Conservation (phyloP, 306 rosid species). For the Cicer yamashitae region DNA sequence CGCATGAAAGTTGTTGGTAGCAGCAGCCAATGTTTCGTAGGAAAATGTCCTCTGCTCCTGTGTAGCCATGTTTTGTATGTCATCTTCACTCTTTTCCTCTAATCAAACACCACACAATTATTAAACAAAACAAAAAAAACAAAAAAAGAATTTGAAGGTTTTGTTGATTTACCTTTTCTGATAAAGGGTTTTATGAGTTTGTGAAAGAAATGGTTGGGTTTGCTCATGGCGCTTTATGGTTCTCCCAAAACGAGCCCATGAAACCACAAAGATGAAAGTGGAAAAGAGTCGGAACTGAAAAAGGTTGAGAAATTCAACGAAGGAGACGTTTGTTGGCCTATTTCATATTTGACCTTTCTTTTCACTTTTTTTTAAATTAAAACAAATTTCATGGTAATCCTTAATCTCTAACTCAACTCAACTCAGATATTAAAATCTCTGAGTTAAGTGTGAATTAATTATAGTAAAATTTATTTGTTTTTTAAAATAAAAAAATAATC, state of each 20-base stretch:
- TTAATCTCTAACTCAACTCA: too few species aligned
- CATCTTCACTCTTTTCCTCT: conserved; percentile 58
- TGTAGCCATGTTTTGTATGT: conserved; percentile 65
- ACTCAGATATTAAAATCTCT: too few species aligned
- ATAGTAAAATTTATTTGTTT: too few species aligned
- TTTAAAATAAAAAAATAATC: background rate
- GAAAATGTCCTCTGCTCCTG: conserved; percentile 68
- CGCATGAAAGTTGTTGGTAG: conserved; percentile 63
- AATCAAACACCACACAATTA: conserved; percentile 15
- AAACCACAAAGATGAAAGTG: conserved; percentile 18
- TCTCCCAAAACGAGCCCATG: conserved; percentile 47
- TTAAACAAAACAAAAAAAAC: background rate
- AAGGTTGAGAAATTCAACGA: background rate
- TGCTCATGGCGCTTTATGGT: conserved; percentile 54
- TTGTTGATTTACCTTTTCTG: conserved; percentile 46
- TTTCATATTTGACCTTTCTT: background rate
- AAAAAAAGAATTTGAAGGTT: conserved; percentile 32
- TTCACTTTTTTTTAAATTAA: background rate
- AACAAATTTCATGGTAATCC: background rate
- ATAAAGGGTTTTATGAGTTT: conserved; percentile 57
- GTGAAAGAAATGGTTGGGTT: conserved; percentile 54
- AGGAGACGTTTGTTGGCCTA: background rate
- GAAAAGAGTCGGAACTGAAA: background rate
- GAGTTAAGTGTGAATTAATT: too few species aligned
- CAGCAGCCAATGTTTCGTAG: conserved; percentile 63